Evolutionary conservation across 1,139 yeast species (phyloP).

Genomic region (Taiozyma sp.): DNA sequence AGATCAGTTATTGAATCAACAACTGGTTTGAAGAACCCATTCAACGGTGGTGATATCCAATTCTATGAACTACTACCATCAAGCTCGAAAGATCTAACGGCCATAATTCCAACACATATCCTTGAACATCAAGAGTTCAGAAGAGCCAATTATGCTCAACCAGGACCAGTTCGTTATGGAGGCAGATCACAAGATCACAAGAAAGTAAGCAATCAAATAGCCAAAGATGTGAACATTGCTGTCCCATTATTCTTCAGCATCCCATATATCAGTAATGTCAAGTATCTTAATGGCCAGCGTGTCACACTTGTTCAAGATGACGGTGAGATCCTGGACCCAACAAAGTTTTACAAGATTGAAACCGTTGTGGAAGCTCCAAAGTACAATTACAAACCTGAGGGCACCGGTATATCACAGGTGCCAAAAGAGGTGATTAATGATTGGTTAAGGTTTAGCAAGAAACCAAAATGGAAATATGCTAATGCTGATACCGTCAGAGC

Average conservation of each 20-base stretch:
- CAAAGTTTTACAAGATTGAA: neutral
- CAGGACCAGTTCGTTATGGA: slow-evolving; percentile 10
- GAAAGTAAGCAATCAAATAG: slow-evolving; percentile 5
- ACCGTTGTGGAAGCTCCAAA: neutral
- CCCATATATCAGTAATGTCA: slow-evolving; percentile 10
- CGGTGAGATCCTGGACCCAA: slow-evolving; percentile 6
- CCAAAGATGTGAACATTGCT: slow-evolving; percentile 1
- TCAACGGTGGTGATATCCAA: slow-evolving; percentile 5
- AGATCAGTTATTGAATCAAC: neutral
- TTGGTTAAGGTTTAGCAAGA: neutral
- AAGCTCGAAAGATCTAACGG: slow-evolving; percentile 4
- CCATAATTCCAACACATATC: slow-evolving; percentile 18
- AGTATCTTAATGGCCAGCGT: neutral
- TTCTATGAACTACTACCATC: neutral
- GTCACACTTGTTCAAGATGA: slow-evolving; percentile 4
- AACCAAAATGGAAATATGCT: neutral
- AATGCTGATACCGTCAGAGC: slow-evolving; percentile 18
- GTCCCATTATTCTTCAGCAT: slow-evolving; percentile 10
- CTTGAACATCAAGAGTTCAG: slow-evolving; percentile 11
- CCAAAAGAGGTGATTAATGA: neutral
- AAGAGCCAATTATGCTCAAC: neutral
- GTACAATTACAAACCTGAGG: neutral
- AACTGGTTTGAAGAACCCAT: neutral
- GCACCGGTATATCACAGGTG: neutral
- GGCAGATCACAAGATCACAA: slow-evolving; percentile 2